A percentile compares a stretch with the other conserved stretches of the same genome.
These are phyloP conservation scores for Aspergillus coremiiformis DNA, from an alignment of 495 filamentous ascomycete genomes.

Conservation along the genomic window DNA sequence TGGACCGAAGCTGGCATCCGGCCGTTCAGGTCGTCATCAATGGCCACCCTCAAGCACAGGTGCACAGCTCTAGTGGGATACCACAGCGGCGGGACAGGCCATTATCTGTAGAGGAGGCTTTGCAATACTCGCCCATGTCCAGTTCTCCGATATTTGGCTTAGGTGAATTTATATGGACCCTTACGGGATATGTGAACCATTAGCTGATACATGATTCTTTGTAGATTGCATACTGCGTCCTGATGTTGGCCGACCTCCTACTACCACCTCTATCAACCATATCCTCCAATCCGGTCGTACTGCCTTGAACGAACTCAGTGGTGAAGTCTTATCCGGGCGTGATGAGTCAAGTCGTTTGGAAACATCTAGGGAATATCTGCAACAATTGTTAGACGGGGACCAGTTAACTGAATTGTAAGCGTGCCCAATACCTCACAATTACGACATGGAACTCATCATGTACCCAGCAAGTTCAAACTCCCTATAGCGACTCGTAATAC, in stretches of 20 bases:
- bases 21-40: conserved; percentile 42
- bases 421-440: conserved; percentile 3
- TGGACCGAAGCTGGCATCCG: conserved; percentile 38
- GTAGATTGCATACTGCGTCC: conserved; percentile 35
- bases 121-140: conserved; percentile 87
- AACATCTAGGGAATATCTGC: conserved; percentile 54
- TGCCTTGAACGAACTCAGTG: conserved; percentile 32
- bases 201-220: conserved; percentile 14
- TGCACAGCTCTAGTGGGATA: conserved; percentile 22
- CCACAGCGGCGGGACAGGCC: conserved; percentile 33
- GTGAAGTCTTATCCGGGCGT: conserved; percentile 32
- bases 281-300: conserved; percentile 40
- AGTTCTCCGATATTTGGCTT: conserved; percentile 82
- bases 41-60: conserved; percentile 26
- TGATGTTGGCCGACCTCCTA: conserved; percentile 37
- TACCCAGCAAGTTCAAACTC: conserved; percentile 63
- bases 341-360: conserved; percentile 36
- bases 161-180: conserved; percentile 42
- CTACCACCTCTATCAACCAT: conserved; percentile 39
- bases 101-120: conserved; percentile 68
- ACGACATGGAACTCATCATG: conserved; percentile 10
- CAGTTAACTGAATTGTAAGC: conserved; percentile 68
- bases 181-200: conserved; percentile 8
- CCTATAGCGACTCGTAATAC: conserved; percentile 23
- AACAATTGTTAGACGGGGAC: conserved; percentile 59